phyloP scores from a whole-genome alignment of 768 basidiomycete genomes.

The Leccinum uliginosum region DNA sequence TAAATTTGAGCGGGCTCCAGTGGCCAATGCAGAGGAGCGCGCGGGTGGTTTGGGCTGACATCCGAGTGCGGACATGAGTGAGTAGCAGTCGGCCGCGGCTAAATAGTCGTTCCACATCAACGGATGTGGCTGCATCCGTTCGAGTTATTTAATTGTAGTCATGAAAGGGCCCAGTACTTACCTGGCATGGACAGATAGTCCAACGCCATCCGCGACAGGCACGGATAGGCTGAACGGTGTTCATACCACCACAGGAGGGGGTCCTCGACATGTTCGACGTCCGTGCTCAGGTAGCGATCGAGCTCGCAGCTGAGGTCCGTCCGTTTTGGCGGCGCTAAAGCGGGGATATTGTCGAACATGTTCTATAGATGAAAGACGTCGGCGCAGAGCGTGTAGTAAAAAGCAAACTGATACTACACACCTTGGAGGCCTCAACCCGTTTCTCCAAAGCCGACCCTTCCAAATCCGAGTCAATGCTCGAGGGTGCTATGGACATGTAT shows the following conservation, averaged over 20 bases:
- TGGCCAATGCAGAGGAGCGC: background rate
- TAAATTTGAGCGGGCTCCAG: background rate
- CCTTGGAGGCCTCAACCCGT: background rate
- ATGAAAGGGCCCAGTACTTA: too few relatives aligned
- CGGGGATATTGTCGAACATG: background rate
- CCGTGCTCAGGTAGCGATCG: background rate
- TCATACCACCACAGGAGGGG: background rate
- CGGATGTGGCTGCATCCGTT: background rate
- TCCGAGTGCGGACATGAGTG: background rate
- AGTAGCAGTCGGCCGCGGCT: background rate
- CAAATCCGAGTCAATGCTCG: background rate
- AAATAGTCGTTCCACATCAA: background rate
- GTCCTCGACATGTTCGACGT: background rate
- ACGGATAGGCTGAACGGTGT: background rate
- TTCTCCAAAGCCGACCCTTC: background rate
- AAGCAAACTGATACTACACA: background rate
- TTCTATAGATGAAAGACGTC: background rate
- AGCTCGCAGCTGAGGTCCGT: background rate
- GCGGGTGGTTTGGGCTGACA: background rate
- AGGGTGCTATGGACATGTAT: background rate
- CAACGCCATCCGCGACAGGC: background rate
- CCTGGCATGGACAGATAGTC: background rate
- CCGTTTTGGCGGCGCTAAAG: background rate
- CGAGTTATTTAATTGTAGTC: too few relatives aligned
- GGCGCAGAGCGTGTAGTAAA: background rate